Conservation (phyloP, 2,329 filamentous ascomycete species). For the Fusarium nanum region DNA sequence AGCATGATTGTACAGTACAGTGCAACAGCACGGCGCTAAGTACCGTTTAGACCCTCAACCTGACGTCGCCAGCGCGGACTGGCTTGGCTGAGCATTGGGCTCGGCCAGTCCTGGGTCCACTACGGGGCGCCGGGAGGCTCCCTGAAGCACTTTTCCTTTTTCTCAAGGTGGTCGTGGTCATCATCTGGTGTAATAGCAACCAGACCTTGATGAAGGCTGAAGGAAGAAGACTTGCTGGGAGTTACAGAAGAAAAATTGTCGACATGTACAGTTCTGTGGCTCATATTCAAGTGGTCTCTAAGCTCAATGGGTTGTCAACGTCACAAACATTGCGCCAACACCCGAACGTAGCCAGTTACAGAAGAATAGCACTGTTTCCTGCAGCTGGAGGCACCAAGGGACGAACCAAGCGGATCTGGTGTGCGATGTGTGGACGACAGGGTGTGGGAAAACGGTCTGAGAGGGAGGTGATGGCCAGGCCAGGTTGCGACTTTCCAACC, state of each 20-base stretch:
- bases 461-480: slow-evolving; percentile 11
- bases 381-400: slow-evolving; percentile 24
- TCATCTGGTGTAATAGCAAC: neutral
- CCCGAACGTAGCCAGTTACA: slow-evolving; percentile 19
- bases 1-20: slow-evolving; percentile 30
- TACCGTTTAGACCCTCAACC: slow-evolving; percentile 33
- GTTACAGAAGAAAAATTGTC: slow-evolving; percentile 12
- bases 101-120: slow-evolving; percentile 33
- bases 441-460: slow-evolving; percentile 25
- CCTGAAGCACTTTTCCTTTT: slow-evolving; percentile 8
- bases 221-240: slow-evolving; percentile 12
- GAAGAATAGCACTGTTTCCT: slow-evolving; percentile 23
- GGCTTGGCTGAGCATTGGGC: slow-evolving; percentile 33
- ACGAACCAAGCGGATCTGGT: slow-evolving; percentile 20
- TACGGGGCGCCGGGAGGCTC: slow-evolving; percentile 31
- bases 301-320: slow-evolving; percentile 27
- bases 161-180: slow-evolving; percentile 24
- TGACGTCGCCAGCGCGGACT: slow-evolving; percentile 37
- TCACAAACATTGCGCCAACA: slow-evolving; percentile 27
- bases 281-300: slow-evolving; percentile 1
- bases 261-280: neutral
- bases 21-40: slow-evolving; percentile 36
- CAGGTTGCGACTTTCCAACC: slow-evolving; percentile 32
- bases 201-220: slow-evolving; percentile 7
- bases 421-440: slow-evolving; percentile 9